Conservation (phyloP, 208 protist species). For the Kentomonas sorsogonicus region DNA sequence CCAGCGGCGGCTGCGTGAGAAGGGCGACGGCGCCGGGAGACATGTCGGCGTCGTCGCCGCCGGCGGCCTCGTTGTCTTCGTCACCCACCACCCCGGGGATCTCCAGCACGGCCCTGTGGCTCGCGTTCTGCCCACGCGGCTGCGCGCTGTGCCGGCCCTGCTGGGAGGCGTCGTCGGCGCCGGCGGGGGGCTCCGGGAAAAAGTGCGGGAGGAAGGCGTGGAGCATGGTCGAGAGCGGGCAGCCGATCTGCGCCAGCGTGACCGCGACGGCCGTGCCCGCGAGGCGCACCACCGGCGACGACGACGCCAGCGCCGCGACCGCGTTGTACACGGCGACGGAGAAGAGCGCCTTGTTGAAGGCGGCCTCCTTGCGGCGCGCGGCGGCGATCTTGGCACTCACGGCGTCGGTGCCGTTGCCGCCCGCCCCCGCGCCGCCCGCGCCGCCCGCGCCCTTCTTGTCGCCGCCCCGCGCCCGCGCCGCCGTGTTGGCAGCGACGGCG, state of each 20-base stretch:
- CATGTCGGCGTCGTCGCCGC: too few species aligned
- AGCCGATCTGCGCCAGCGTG: constrained; percentile 15
- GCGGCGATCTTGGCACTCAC: too few species aligned
- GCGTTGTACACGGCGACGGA: constrained; percentile 21
- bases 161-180: too few species aligned
- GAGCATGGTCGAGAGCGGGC: constrained; percentile 14
- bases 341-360: constrained; percentile 6
- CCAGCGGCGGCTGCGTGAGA: constrained; percentile 5
- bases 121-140: background rate
- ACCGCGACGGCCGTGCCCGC: constrained; percentile 26
- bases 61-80: too few species aligned
- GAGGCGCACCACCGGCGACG: constrained; percentile 27
- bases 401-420: too few species aligned
- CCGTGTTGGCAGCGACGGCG: background rate
- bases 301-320: constrained; percentile 22
- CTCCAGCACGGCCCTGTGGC: background rate
- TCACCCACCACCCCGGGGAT: too few species aligned
- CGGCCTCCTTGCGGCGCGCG: too few species aligned
- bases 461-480: background rate
- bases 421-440: background rate
- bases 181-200: constrained; percentile 14
- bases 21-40: constrained; percentile 1
- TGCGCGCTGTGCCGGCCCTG: too few species aligned
- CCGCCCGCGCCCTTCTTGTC: constrained; percentile 4
- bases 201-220: constrained; percentile 25